Evolutionary conservation across 768 basidiomycete species (phyloP).

Genomic region (Leccinum sublutescens): DNA sequence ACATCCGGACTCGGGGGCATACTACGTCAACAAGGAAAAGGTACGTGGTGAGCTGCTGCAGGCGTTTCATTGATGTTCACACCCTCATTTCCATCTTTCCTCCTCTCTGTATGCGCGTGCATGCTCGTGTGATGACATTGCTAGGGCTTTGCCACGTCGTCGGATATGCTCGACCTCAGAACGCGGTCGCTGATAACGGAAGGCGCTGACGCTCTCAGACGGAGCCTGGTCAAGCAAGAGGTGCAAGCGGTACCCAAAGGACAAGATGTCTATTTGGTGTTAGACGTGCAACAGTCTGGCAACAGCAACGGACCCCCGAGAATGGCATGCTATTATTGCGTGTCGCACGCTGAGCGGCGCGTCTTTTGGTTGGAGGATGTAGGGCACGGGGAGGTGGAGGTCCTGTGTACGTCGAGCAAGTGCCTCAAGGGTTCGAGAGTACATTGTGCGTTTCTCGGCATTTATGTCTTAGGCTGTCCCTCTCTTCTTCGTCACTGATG

Average conservation of each 20-base stretch:
- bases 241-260: constrained; percentile 2
- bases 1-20: constrained; percentile 34
- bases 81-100: not conserved
- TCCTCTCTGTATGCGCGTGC: not conserved
- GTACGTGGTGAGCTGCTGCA: constrained; percentile 13
- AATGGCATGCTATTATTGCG: constrained; percentile 24
- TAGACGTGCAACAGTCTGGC: constrained; percentile 10
- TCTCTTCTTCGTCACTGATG: not conserved
- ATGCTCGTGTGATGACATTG: not conserved
- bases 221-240: constrained; percentile 5
- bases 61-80: too few species aligned
- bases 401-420: constrained; percentile 24
- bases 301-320: not conserved
- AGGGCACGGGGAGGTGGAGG: constrained; percentile 18
- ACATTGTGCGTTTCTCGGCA: constrained; percentile 22
- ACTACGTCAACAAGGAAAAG: constrained; percentile 33
- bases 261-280: constrained; percentile 16
- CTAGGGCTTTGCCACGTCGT: constrained; percentile 15
- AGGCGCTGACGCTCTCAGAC: constrained; percentile 8
- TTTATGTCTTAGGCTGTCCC: not conserved
- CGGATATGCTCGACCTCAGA: constrained; percentile 9
- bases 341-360: constrained; percentile 27
- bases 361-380: constrained; percentile 31
- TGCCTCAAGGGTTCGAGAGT: constrained; percentile 14
- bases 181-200: constrained; percentile 12